Conservation (phyloP, 345 rosid species). For the Iberis pinnata region DNA sequence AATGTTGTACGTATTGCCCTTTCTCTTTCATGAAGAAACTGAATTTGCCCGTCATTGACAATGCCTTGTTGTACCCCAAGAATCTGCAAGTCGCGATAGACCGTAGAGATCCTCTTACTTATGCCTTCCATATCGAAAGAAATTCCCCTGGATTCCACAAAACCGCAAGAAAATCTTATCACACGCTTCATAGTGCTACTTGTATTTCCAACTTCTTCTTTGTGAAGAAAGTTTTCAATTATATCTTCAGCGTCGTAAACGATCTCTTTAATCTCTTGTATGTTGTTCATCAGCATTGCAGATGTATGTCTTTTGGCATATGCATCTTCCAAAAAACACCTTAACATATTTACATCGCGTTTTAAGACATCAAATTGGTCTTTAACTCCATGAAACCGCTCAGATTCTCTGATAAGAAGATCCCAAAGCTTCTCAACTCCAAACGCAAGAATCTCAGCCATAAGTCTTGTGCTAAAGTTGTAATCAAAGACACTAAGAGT, state of each 20-base stretch:
- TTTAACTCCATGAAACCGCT: slow-evolving; percentile 21
- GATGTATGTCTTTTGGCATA: slow-evolving; percentile 30
- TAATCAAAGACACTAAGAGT: too few species aligned
- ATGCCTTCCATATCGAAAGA: background rate
- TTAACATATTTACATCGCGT: slow-evolving; percentile 26
- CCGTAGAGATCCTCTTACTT: slow-evolving; percentile 13
- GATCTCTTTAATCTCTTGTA: slow-evolving; percentile 25
- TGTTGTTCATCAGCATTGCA: slow-evolving; percentile 26
- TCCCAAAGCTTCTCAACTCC: slow-evolving; percentile 27
- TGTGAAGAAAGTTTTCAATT: slow-evolving; percentile 21
- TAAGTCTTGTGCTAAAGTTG: background rate
- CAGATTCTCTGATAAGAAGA: slow-evolving; percentile 26
- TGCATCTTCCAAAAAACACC: slow-evolving; percentile 34
- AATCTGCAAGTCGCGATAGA: background rate
- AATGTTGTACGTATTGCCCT: background rate
- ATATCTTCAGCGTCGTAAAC: slow-evolving; percentile 26
- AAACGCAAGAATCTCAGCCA: slow-evolving; percentile 34
- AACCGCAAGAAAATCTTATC: background rate
- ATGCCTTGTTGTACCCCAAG: background rate
- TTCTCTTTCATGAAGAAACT: background rate
- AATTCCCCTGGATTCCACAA: background rate
- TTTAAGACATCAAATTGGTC: slow-evolving; percentile 19
- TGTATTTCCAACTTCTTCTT: background rate
- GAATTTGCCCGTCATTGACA: background rate
- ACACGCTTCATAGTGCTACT: background rate